Conservation (phyloP, 139 green algal species). For the Coelastrella sp. region DNA sequence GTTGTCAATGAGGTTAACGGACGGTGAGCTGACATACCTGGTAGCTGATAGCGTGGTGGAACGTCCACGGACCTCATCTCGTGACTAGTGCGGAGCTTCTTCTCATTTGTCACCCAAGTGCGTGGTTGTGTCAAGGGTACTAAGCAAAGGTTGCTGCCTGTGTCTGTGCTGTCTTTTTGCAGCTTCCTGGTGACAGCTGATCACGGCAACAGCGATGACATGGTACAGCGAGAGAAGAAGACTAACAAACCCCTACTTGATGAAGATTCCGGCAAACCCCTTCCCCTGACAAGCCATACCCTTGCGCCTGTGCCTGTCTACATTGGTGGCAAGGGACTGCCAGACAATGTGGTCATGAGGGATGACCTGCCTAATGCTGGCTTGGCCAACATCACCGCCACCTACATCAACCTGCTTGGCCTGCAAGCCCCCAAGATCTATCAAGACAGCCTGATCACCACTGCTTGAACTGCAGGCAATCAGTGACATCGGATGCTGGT, state of each 20-base stretch:
- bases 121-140: too few relatives aligned
- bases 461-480: neutral
- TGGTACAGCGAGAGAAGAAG: slow-evolving; percentile 97
- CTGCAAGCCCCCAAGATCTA: slow-evolving; percentile 62
- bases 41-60: too few relatives aligned
- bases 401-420: slow-evolving; percentile 93
- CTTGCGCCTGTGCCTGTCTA: slow-evolving; percentile 83
- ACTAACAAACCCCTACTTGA: slow-evolving; percentile 67
- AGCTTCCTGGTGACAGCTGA: slow-evolving; percentile 92
- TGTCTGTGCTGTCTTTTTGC: slow-evolving; percentile 49
- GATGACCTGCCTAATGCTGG: slow-evolving; percentile 87
- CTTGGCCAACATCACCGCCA: slow-evolving; percentile 95
- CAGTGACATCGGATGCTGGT: neutral
- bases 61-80: too few relatives aligned
- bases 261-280: slow-evolving; percentile 68
- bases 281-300: slow-evolving; percentile 95
- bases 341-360: slow-evolving; percentile 69
- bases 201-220: slow-evolving; percentile 98
- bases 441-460: slow-evolving; percentile 43
- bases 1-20: slow-evolving; percentile 53
- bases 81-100: too few relatives aligned
- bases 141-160: too few relatives aligned
- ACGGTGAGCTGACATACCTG: slow-evolving; percentile 42
- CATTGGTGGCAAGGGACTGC: slow-evolving; percentile 91
- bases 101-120: too few relatives aligned